phyloP scores from a whole-genome alignment of 75 land plant genomes.

The Chamaecyparis obtusa region DNA sequence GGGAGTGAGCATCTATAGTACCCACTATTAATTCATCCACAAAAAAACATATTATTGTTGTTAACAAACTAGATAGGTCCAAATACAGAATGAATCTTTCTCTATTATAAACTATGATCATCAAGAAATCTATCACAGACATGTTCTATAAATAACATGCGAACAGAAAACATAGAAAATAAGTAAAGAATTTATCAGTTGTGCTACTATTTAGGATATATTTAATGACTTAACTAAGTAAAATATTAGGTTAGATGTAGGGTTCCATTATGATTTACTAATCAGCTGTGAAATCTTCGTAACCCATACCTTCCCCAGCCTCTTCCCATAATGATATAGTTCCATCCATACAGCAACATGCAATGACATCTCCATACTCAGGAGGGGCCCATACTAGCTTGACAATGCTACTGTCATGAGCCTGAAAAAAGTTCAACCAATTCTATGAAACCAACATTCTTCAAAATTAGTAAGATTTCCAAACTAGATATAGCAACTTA shows the following conservation, averaged over 20 bases:
- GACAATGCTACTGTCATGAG: conserved; percentile 36
- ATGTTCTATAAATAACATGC: not conserved
- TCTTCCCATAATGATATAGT: conserved; percentile 90
- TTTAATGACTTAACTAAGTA: not conserved
- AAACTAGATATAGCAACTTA: not conserved
- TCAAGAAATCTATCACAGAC: not conserved
- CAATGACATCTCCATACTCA: conserved; percentile 82
- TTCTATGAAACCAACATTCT: not conserved
- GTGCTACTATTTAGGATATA: not conserved
- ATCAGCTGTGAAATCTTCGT: not conserved
- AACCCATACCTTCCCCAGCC: conserved; percentile 35
- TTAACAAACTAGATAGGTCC: not conserved
- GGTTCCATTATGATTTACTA: not conserved
- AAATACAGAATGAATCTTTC: too few relatives aligned
- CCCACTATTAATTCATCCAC: too few relatives aligned
- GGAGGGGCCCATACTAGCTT: conserved; percentile 87
- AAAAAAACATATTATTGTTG: not conserved
- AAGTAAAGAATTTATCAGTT: not conserved
- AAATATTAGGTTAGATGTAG: not conserved
- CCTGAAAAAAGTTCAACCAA: conserved; percentile 23
- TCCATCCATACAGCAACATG: conserved; percentile 72
- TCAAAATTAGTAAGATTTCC: not conserved
- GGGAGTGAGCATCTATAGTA: too few relatives aligned
- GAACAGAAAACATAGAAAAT: conserved; percentile 1
- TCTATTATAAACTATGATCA: not conserved